These are phyloP conservation scores for Ustilago cynodontis DNA, from an alignment of 1,284 basidiomycete genomes.

Conservation along the genomic window DNA sequence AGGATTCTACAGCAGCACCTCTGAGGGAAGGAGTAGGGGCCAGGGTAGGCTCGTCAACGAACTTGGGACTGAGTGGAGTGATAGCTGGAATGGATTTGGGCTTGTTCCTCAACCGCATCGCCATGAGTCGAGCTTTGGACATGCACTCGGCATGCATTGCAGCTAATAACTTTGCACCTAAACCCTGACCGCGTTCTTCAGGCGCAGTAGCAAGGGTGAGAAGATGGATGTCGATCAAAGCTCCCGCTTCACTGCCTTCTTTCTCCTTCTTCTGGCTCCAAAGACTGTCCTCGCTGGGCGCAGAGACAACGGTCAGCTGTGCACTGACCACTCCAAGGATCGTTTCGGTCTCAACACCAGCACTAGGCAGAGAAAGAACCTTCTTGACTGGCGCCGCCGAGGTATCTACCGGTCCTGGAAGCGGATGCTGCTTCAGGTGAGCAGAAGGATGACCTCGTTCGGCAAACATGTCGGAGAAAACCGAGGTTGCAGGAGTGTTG, in stretches of 20 bases:
- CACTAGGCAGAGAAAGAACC: conserved; percentile 50
- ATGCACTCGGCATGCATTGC: conserved; percentile 48
- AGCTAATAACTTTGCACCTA: conserved; percentile 56
- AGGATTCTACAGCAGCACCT: not conserved
- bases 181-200: conserved; percentile 57
- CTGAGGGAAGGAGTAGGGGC: not conserved
- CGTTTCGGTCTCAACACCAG: conserved; percentile 45
- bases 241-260: conserved; percentile 17
- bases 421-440: conserved; percentile 22
- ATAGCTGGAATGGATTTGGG: conserved; percentile 9
- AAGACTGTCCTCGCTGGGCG: conserved; percentile 19
- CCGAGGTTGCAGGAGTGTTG: conserved; percentile 52
- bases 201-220: conserved; percentile 56
- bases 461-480: conserved; percentile 42
- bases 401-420: conserved; percentile 55
- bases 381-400: conserved; percentile 48
- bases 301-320: conserved; percentile 27
- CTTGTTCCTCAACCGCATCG: conserved; percentile 16
- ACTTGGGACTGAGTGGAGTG: conserved; percentile 17
- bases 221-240: conserved; percentile 51
- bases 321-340: conserved; percentile 62
- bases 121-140: conserved; percentile 29
- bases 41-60: conserved; percentile 20
- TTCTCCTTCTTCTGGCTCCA: not conserved
- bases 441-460: conserved; percentile 23